Percentiles rank a stretch among this genome's conserved stretches.
These are phyloP conservation scores for Ascochyta lentis DNA, from an alignment of 2,329 filamentous ascomycete genomes.

Conservation along the genomic window DNA sequence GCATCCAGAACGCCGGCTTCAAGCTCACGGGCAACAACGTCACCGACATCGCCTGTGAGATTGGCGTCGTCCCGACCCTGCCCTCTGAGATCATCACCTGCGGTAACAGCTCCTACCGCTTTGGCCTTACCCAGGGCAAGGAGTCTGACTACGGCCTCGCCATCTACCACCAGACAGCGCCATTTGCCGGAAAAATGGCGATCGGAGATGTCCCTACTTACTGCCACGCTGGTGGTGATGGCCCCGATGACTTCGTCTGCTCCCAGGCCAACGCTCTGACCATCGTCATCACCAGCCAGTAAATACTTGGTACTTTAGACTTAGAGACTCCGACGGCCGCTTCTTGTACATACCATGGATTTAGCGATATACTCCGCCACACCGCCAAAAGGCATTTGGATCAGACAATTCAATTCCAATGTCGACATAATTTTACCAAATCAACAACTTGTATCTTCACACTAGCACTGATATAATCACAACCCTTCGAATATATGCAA, in stretches of 20 bases:
- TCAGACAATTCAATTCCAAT: not conserved
- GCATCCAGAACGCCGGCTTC: constrained; percentile 28
- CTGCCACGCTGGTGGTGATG: constrained; percentile 32
- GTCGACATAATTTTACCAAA: not conserved
- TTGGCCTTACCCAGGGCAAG: constrained; percentile 18
- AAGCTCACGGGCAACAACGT: constrained; percentile 28
- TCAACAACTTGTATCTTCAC: too few species aligned
- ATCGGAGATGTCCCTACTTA: constrained; percentile 22
- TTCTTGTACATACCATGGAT: constrained; percentile 11
- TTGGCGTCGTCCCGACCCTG: constrained; percentile 17
- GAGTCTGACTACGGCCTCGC: constrained; percentile 13
- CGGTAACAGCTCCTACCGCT: constrained; percentile 28
- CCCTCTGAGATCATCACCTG: constrained; percentile 24
- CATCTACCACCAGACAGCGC: constrained; percentile 27
- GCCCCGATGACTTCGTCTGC: constrained; percentile 27
- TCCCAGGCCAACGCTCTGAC: constrained; percentile 18
- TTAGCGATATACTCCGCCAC: constrained; percentile 3
- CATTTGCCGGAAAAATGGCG: constrained; percentile 18
- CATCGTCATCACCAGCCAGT: constrained; percentile 20
- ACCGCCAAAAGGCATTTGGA: not conserved
- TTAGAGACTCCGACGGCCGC: not conserved
- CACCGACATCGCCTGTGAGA: constrained; percentile 19
- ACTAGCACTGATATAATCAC: too few species aligned
- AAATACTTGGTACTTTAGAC: not conserved
- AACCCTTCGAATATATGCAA: too few species aligned